Base-by-base conservation (phyloP, 139 green algal species). In the Pseudopediastrum boryanum region DNA sequence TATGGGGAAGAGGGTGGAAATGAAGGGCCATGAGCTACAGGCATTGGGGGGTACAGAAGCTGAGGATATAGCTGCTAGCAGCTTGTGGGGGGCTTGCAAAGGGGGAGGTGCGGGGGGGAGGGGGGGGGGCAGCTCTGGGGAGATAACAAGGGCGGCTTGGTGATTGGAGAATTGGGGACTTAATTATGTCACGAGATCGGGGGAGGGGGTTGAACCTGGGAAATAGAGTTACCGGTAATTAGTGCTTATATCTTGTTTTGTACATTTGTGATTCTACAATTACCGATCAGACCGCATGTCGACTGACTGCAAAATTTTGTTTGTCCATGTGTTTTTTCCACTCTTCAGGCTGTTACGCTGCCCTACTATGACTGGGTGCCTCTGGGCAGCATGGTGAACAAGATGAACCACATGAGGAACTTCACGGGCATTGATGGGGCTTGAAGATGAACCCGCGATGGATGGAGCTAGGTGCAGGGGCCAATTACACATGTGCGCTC, bases 341-440 rank as follows among this genome's bases (percentile, higher is more conserved):
- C 46, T 19, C 12, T 67, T n/a, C 71, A 78, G 71, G 39, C 54
- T 4, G 35, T 69, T 52, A 67, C 51, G 9, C 54, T 78, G 35
- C 71, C 71, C 3, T 67, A 78, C 41, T 69, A 78, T 23, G 71
- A 78, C n/a, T 69, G 54, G 71, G 1, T 54, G 52, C 25, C 10
- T 38, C 59, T 68, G 31, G 59, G 59, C 59, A 39, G 59, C 31
- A 8, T 8, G 4, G 52, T 4, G 16, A n/a, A 64, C 12, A 8
- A 25, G 48, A 16, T 58, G 21, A 58, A 58, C 48, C 48, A 58
- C 48, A 58, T 58, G n/a, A n/a, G n/a, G n/a, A n/a, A n/a, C n/a
- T n/a, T n/a, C n/a, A n/a, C n/a, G n/a, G n/a, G n/a, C n/a, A n/a
- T n/a, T n/a, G n/a, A n/a, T n/a, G n/a, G n/a, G n/a, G n/a, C n/a